Base-by-base conservation (phyloP, 257 asterid species). In the Lycium ferocissimum region DNA sequence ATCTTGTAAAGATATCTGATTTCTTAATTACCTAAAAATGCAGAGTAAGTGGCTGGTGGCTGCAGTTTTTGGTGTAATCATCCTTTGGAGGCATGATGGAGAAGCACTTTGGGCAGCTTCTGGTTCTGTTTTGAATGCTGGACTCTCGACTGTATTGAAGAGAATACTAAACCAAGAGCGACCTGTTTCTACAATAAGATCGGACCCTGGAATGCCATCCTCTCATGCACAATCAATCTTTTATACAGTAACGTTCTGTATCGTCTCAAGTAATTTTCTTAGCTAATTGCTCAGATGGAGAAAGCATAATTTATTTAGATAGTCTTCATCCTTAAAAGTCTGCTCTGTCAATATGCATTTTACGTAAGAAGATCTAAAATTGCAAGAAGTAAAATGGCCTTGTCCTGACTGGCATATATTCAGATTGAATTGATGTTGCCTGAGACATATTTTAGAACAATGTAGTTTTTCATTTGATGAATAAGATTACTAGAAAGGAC, bases 201-300 rank as follows among this genome's bases (percentile, higher is more conserved):
- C 98, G 3, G 98, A 93, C 87, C 99, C 98, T 0, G 99, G 99
- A 82, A 96, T 96, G 99, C 98, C 99, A 40, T 96, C 99, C 65
- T 92, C 98, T 33, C 99, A 94, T 86, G 95, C 98, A 0, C 98
- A 93, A 76, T 84, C 96, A 87, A 91, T 96, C 85, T 90, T 89
- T 83, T 96, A 81, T 76, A 82, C 91, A 7, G 67, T 90, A 75
- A 79, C 86, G 11, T 92, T 90, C 80, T 73, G 89, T 87, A 83
- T 85, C 83, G 49, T 93, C 33, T 93, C 98, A 38, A 72, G 99
- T 96, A 92, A 84, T 86, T 82, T 57, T 76, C 63, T 22, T 80
- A 63, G 53, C 38, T 7, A 26, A 37, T 26, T 51, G 45, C 47
- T 2, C 38, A 76, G 26, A 51, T 26, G 82, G 63, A 76, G 43